Conservation (phyloP, 306 rosid species). For the Rosa chinensis region DNA sequence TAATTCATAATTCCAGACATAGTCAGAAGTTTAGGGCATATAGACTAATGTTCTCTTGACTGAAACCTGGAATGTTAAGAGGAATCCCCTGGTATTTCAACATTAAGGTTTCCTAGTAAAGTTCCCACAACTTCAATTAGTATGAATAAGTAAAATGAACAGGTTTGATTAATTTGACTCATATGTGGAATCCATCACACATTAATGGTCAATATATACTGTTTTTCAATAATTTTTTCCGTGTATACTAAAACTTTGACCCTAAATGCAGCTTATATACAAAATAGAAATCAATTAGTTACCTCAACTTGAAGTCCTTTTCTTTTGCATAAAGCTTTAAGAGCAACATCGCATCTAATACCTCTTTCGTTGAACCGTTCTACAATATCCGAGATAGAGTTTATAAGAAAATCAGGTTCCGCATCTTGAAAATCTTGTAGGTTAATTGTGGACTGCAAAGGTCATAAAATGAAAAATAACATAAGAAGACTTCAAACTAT, state of each 20-base stretch:
- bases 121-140: background rate
- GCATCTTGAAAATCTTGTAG: conserved; percentile 78
- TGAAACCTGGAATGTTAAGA: background rate
- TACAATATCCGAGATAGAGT: conserved; percentile 54
- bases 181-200: background rate
- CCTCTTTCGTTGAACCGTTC: conserved; percentile 51
- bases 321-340: conserved; percentile 86
- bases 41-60: background rate
- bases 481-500: background rate
- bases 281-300: conserved; percentile 14
- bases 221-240: background rate
- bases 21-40: background rate
- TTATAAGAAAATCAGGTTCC: conserved; percentile 76
- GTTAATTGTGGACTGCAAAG: conserved; percentile 71
- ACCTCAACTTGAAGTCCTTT: conserved; percentile 87
- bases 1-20: background rate
- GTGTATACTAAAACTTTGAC: background rate
- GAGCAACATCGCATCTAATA: conserved; percentile 54
- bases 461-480: conserved; percentile 23
- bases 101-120: background rate
- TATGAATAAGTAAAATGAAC: background rate
- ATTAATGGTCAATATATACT: background rate
- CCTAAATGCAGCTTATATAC: background rate
- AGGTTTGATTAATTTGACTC: background rate
- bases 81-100: background rate